Base-by-base conservation (phyloP, 306 rosid species). In the Sechiopsis laciniata region DNA sequence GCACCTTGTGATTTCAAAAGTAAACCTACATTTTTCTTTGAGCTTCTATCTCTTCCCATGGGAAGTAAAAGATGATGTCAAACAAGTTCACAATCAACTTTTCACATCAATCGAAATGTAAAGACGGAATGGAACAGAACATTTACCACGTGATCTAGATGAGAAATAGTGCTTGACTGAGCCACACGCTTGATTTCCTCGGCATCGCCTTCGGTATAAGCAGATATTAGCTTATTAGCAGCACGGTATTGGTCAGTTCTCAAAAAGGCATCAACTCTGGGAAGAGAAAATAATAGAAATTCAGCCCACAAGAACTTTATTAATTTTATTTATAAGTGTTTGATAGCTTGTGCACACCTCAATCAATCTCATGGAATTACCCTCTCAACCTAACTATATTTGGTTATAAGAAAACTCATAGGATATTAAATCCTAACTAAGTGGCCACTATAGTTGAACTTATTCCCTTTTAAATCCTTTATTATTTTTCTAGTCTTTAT, bases 81-180 rank as follows among this genome's bases (percentile, higher is more conserved):
- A 42, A 42, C 48, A 42, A 40, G 9, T 40, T 40, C 46, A 40
- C 46, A 1, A 40, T 40, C 9, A 40, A 42, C 48, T 42, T 42
- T 42, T 0, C 48, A 42, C 48, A 42, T 42, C 10, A 42, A 42
- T 42, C 2, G 48, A 37, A 37, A 42, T 42, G 48, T 42, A 42
- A 8, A 42, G 11, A 42, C 48, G 9, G 48, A 42, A 19, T 4
- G 54, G 17, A 19, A 19, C 37, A 70, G 50, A 69, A 71, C 55
- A 78, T 81, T 81, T 85, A 90, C 97, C 90, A 83, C 83, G 65
- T 87, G 86, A 72, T 94, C 96, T 79, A 94, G 97, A 84, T 94
- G 83, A 76, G 94, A 77, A 77, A 94, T 74, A 58, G 85, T 21
- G 65, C 90, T 82, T 6, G 97, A 90, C 74, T 85, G 93, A 75